Evolutionary conservation across 768 basidiomycete species (phyloP).

Genomic region (Pholiota microspora): DNA sequence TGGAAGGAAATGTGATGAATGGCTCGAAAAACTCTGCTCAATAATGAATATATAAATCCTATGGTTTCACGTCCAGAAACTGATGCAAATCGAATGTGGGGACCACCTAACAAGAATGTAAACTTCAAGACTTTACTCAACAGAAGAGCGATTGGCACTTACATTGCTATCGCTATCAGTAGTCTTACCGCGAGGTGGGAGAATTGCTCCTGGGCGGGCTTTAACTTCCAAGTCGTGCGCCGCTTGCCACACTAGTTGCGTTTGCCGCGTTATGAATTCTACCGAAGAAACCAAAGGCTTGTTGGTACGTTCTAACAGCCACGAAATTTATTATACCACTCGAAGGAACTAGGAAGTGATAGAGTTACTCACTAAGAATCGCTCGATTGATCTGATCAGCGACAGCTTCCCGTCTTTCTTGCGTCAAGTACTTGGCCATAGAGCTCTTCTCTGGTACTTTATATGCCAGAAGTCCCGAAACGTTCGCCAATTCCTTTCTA

Average conservation of each 20-base stretch:
- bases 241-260: conserved; percentile 55
- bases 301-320: conserved; percentile 45
- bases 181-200: conserved; percentile 37
- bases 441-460: conserved; percentile 74
- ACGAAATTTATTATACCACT: background rate
- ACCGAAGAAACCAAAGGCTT: conserved; percentile 55
- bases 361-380: conserved; percentile 64
- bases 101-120: conserved; percentile 29
- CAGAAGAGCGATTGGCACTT: conserved; percentile 30
- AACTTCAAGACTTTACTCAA: background rate
- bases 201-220: conserved; percentile 43
- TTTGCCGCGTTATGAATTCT: conserved; percentile 67
- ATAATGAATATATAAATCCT: conserved; percentile 13
- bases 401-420: conserved; percentile 74
- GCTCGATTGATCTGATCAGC: conserved; percentile 89
- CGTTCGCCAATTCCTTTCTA: conserved; percentile 67
- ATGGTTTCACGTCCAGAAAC: conserved; percentile 49
- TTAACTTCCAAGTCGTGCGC: conserved; percentile 50
- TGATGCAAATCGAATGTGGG: conserved; percentile 54
- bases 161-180: conserved; percentile 30
- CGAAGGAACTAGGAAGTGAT: background rate
- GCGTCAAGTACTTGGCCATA: conserved; percentile 71
- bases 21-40: background rate
- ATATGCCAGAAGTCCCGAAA: conserved; percentile 82
- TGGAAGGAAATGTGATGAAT: background rate